A percentile compares a stretch with the other conserved stretches of the same genome.
Evolutionary conservation across 1,284 basidiomycete species (phyloP).

Genomic region (Salmacisia buchloeana): DNA sequence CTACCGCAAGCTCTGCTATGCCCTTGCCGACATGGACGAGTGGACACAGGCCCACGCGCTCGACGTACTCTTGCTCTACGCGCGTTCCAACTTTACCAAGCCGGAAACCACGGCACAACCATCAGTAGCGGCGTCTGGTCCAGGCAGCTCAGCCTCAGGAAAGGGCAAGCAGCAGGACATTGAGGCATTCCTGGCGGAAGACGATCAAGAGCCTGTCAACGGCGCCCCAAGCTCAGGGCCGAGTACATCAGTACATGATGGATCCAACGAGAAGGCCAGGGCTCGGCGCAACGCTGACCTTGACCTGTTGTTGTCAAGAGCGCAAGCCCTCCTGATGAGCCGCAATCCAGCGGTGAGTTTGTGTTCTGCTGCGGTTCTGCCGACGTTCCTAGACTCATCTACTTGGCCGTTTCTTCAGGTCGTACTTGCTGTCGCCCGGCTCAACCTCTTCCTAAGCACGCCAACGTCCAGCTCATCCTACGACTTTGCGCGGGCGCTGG

Average conservation of each 20-base stretch:
- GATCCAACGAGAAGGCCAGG: not conserved
- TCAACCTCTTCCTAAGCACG: not conserved
- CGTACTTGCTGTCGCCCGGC: not conserved
- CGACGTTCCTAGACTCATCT: not conserved
- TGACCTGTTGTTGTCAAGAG: constrained; percentile 31
- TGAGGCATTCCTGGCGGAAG: constrained; percentile 22
- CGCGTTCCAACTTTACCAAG: constrained; percentile 67
- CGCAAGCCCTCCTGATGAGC: constrained; percentile 26
- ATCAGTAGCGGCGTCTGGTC: not conserved
- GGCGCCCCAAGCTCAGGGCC: not conserved
- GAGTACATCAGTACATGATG: not conserved
- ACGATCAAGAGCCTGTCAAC: not conserved
- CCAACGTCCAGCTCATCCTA: not conserved
- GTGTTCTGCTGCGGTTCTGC: too few relatives aligned
- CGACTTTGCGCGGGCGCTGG: constrained; percentile 18
- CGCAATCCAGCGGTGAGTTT: constrained; percentile 26
- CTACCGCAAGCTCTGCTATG: constrained; percentile 75
- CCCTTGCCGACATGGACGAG: constrained; percentile 84
- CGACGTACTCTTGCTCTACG: constrained; percentile 74
- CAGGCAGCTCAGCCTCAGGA: not conserved
- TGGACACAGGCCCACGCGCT: constrained; percentile 86
- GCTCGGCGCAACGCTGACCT: constrained; percentile 36
- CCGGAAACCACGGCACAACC: not conserved
- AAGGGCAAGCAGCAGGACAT: constrained; percentile 14
- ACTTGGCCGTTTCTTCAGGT: not conserved